phyloP scores from a whole-genome alignment of 345 rosid genomes.

The Cardamine occulta region DNA sequence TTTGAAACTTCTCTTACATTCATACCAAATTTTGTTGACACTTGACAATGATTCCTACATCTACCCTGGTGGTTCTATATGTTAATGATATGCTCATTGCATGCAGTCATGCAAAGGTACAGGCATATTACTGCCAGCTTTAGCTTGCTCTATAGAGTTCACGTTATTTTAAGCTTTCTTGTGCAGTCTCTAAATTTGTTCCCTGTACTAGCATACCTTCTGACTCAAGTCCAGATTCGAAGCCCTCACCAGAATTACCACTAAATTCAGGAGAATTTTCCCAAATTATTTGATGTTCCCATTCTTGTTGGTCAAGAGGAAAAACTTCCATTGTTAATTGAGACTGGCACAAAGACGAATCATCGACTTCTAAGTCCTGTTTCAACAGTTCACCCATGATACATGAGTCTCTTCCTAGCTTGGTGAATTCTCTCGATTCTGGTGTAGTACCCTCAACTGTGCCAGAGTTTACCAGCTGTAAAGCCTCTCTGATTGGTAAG shows the following conservation, averaged over 20 bases:
- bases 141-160: slow-evolving; percentile 41
- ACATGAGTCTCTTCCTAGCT: slow-evolving; percentile 52
- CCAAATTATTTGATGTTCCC: slow-evolving; percentile 91
- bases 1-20: too few species aligned
- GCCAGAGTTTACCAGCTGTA: slow-evolving; percentile 49
- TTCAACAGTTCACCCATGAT: slow-evolving; percentile 70
- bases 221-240: slow-evolving; percentile 46
- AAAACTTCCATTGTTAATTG: slow-evolving; percentile 52
- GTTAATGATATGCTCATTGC: too few species aligned
- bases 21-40: too few species aligned
- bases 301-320: slow-evolving; percentile 88
- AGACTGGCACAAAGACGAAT: slow-evolving; percentile 55
- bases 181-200: slow-evolving; percentile 44
- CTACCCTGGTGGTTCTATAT: too few species aligned
- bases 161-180: slow-evolving; percentile 40
- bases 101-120: too few species aligned
- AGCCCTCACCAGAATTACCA: slow-evolving; percentile 50
- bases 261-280: slow-evolving; percentile 61
- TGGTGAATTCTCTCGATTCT: slow-evolving; percentile 44
- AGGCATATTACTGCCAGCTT: slow-evolving; percentile 42
- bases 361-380: slow-evolving; percentile 46
- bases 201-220: slow-evolving; percentile 46
- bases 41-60: too few species aligned
- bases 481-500: slow-evolving; percentile 43
- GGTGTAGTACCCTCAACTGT: slow-evolving; percentile 38